These are phyloP conservation scores for Mycosarcoma mackinlayi DNA, from an alignment of 1,284 basidiomycete genomes.

Conservation along the genomic window DNA sequence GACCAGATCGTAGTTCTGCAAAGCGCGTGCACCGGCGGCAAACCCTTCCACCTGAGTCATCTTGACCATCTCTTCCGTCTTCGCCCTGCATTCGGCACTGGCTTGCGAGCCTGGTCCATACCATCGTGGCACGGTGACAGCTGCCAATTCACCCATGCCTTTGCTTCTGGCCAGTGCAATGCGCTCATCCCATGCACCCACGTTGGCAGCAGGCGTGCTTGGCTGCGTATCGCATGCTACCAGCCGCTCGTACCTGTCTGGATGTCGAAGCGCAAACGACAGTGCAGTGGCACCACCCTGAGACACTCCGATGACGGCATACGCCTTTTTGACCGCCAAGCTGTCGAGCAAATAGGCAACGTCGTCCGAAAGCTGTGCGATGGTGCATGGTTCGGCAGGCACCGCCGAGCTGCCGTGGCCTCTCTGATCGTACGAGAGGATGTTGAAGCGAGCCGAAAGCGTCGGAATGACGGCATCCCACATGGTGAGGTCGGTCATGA, in stretches of 20 bases:
- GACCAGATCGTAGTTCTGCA: slow-evolving; percentile 70
- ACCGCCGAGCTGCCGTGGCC: slow-evolving; percentile 68
- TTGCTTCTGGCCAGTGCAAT: slow-evolving; percentile 66
- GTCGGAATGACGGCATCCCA: slow-evolving; percentile 69
- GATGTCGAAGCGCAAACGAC: slow-evolving; percentile 68
- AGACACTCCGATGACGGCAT: slow-evolving; percentile 70
- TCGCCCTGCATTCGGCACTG: slow-evolving; percentile 46
- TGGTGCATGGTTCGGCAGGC: slow-evolving; percentile 66
- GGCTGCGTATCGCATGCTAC: slow-evolving; percentile 70
- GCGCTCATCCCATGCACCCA: slow-evolving; percentile 70
- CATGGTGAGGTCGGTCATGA: slow-evolving; percentile 70
- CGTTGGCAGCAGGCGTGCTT: slow-evolving; percentile 68
- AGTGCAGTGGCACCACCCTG: slow-evolving; percentile 71
- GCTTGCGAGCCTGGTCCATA: slow-evolving; percentile 65
- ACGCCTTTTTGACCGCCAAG: slow-evolving; percentile 61
- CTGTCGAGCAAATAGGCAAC: slow-evolving; percentile 67
- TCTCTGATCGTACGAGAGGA: slow-evolving; percentile 70
- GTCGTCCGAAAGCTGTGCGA: slow-evolving; percentile 69
- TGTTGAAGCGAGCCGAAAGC: slow-evolving; percentile 68
- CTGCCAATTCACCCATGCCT: slow-evolving; percentile 67
- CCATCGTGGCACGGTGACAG: slow-evolving; percentile 69
- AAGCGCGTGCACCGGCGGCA: slow-evolving; percentile 67
- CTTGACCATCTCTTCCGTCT: slow-evolving; percentile 60
- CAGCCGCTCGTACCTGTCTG: slow-evolving; percentile 61
- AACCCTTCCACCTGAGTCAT: slow-evolving; percentile 69